Evolutionary conservation across 1,284 basidiomycete species (phyloP), one percentile per base, ranked within the genome.

Genomic region (Ceratobasidium sp.): DNA sequence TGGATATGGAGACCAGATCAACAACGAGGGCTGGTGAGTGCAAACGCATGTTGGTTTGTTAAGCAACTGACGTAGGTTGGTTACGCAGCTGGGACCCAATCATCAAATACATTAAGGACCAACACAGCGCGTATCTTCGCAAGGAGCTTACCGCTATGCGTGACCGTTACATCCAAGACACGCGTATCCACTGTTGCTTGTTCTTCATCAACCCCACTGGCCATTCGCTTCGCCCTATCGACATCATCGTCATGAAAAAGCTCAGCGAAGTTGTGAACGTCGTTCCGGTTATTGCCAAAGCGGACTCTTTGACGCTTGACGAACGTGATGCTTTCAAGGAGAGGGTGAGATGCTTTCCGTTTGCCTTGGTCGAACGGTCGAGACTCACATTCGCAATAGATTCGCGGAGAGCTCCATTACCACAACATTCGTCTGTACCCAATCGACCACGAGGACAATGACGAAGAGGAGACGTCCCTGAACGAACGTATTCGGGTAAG

Each of bases 151-250:
- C 98, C 4, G 97, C 98, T 6, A 96, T 97, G 93, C 93, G 98
- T 79, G 98, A 99, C 87, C 93, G 96, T 76, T 95, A 97, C 87
- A 99, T 99, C 80, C 93, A 95, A 82, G 98, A 99, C 85, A 98
- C 97, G 24, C 93, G 98, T 77, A 98, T 99, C 78, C 97, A 99
- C 87, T 98, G 96, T 87, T 96, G 94, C 83, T 84, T 99, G 75
- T 99, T 97, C 90, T 99, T 99, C 86, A 97, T 99, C 88, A 97
- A 94, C 84, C 97, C 96, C 24, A 97, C 96, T 17, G 96, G 97
- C 24, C 97, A 98, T 84, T 91, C 93, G 2, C 89, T 97, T 75
- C 93, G 94, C 76, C 90, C 96, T 31, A 97, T 99, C 81, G 98
- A 99, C 81, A 93, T 99, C 63, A 96, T 96, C 79, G 97, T 99